Percentiles rank a stretch among this genome's conserved stretches.
Evolutionary conservation across 1,139 yeast species (phyloP).

Genomic region (Blastobotrys persicus): DNA sequence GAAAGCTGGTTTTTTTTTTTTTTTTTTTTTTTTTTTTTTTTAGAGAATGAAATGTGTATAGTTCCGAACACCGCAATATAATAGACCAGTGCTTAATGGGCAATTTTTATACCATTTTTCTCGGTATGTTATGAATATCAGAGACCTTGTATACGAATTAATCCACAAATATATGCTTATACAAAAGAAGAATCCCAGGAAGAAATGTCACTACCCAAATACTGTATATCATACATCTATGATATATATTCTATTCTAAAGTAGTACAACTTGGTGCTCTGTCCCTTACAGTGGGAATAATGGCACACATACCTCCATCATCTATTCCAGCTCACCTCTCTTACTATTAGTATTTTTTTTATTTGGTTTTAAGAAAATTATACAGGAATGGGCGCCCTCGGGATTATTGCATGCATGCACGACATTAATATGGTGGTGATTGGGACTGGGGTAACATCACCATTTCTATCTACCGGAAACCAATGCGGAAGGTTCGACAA

Average conservation of each 20-base stretch:
- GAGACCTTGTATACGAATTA: background rate
- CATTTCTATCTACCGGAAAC: background rate
- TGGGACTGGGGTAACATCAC: conserved; percentile 10
- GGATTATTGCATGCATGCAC: background rate
- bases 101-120: no score
- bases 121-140: no score
- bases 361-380: conserved; percentile 6
- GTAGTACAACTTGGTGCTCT: no score
- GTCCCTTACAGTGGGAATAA: no score
- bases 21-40: no score
- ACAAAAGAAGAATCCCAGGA: background rate
- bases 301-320: no score
- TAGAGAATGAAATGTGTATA: background rate
- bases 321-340: background rate
- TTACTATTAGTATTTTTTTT: no score
- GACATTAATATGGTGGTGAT: background rate
- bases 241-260: no score
- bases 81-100: no score
- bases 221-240: no score
- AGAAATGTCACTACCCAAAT: no score
- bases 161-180: background rate
- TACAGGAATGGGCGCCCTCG: conserved; percentile 11
- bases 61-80: no score
- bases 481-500: conserved; percentile 7
- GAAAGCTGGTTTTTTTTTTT: background rate